A percentile compares a stretch with the other conserved stretches of the same genome.
Conservation (phyloP, 2,329 filamentous ascomycete species). For the Fusarium sp. region DNA sequence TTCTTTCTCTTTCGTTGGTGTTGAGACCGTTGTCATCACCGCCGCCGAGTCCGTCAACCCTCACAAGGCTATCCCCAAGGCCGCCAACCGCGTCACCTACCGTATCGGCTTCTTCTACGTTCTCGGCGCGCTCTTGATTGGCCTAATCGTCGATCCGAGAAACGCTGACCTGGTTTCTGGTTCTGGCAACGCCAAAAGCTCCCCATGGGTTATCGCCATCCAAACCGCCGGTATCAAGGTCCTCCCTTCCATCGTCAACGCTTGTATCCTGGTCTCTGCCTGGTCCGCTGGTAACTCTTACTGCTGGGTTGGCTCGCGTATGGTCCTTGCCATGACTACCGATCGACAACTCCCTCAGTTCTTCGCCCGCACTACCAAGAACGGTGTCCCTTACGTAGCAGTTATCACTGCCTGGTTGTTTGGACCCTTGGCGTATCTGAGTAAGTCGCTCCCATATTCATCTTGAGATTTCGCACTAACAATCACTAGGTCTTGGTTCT, state of each 20-base stretch:
- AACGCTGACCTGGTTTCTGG: constrained; percentile 63
- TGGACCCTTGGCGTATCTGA: constrained; percentile 75
- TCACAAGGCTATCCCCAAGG: constrained; percentile 69
- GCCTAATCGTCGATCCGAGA: constrained; percentile 69
- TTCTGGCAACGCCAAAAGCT: constrained; percentile 57
- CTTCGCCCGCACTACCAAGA: constrained; percentile 67
- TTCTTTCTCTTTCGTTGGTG: constrained; percentile 63
- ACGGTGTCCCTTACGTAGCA: constrained; percentile 67
- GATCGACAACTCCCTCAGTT: constrained; percentile 71
- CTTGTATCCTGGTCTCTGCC: constrained; percentile 71
- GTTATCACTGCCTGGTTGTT: constrained; percentile 66
- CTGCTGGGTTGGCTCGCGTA: constrained; percentile 65
- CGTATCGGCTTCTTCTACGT: constrained; percentile 70
- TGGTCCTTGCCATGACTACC: constrained; percentile 74
- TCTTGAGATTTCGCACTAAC: no score
- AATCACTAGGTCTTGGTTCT: constrained; percentile 23
- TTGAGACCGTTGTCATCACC: constrained; percentile 57
- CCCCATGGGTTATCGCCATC: constrained; percentile 76
- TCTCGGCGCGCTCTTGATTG: constrained; percentile 64
- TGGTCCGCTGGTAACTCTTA: constrained; percentile 70
- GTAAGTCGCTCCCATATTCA: constrained; percentile 62
- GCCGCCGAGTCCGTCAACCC: constrained; percentile 71
- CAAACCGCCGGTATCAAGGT: constrained; percentile 69
- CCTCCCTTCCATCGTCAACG: constrained; percentile 74
- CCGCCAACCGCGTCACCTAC: constrained; percentile 65